Evolutionary conservation across 257 asterid genomes (phyloP).

Genomic region (Forsythia viridissima): DNA sequence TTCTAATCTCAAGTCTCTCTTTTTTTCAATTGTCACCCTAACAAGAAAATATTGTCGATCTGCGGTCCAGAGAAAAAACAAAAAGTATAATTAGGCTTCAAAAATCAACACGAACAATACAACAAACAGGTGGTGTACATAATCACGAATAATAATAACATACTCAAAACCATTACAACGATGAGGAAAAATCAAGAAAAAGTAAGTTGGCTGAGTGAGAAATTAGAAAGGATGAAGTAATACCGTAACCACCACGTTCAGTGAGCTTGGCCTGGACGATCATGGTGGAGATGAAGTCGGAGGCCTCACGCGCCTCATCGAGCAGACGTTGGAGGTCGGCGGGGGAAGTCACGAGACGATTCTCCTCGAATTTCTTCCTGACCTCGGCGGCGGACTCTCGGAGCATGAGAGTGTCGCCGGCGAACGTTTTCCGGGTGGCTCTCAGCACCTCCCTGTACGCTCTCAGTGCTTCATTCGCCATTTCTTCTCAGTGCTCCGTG

Average conservation of each 20-base stretch:
- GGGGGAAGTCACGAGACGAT: slow-evolving; percentile 73
- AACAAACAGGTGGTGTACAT: slow-evolving; percentile 45
- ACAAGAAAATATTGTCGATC: not conserved
- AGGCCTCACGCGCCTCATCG: slow-evolving; percentile 89
- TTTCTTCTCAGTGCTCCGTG: slow-evolving; percentile 13
- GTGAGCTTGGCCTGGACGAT: slow-evolving; percentile 94
- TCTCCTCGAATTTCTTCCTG: slow-evolving; percentile 88
- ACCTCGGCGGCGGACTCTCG: slow-evolving; percentile 81
- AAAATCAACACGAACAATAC: slow-evolving; percentile 19
- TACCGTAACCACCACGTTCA: slow-evolving; percentile 89
- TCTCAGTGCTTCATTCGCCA: slow-evolving; percentile 70
- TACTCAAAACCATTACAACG: not conserved
- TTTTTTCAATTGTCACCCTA: not conserved
- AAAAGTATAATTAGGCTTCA: not conserved
- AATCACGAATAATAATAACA: not conserved
- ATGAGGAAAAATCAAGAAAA: not conserved
- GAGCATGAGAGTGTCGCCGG: slow-evolving; percentile 90
- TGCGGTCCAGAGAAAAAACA: not conserved
- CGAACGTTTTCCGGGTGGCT: slow-evolving; percentile 83
- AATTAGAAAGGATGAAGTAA: not conserved
- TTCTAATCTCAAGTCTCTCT: not conserved
- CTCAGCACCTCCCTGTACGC: slow-evolving; percentile 81
- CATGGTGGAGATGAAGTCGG: slow-evolving; percentile 82
- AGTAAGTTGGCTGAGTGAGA: not conserved
- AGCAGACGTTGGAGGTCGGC: slow-evolving; percentile 68